Conservation (phyloP, 306 rosid genomes). For the Chamaecrista fasciculata region DNA sequence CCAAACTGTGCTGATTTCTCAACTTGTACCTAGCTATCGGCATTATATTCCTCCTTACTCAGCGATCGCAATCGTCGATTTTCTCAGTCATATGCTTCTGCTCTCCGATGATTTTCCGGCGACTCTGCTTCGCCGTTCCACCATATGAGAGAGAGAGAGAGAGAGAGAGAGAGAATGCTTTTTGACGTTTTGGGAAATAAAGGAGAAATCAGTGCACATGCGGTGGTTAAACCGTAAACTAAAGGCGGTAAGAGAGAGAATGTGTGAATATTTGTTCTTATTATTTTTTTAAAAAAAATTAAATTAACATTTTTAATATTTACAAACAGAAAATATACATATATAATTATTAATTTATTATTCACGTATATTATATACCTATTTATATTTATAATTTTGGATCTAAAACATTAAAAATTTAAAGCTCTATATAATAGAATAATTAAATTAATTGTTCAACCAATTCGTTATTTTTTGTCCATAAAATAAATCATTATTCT, state of each 20-base stretch:
- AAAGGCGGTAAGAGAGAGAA: constrained; percentile 23
- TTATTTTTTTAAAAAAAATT: too few relatives aligned
- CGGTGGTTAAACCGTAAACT: constrained; percentile 26
- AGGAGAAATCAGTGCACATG: constrained; percentile 35
- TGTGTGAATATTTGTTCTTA: not conserved
- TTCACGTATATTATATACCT: too few relatives aligned
- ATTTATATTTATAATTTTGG: too few relatives aligned
- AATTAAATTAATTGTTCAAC: too few relatives aligned
- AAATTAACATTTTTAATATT: too few relatives aligned
- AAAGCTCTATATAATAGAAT: too few relatives aligned
- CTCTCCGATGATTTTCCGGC: constrained; percentile 19
- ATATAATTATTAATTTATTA: too few relatives aligned
- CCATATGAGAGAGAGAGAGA: constrained; percentile 36
- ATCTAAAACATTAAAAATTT: too few relatives aligned
- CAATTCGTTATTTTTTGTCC: too few relatives aligned
- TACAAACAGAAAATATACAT: too few relatives aligned
- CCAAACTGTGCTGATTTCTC: constrained; percentile 67
- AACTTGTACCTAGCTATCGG: constrained; percentile 77
- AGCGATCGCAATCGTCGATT: constrained; percentile 29
- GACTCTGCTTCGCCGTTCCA: constrained; percentile 40
- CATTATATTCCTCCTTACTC: constrained; percentile 44
- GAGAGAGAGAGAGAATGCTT: constrained; percentile 9
- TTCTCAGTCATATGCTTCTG: not conserved
- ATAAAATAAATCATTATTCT: too few relatives aligned
- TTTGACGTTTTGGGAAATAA: not conserved